Evolutionary conservation across 768 basidiomycete species (phyloP).

Genomic region (Lentinula sp.): DNA sequence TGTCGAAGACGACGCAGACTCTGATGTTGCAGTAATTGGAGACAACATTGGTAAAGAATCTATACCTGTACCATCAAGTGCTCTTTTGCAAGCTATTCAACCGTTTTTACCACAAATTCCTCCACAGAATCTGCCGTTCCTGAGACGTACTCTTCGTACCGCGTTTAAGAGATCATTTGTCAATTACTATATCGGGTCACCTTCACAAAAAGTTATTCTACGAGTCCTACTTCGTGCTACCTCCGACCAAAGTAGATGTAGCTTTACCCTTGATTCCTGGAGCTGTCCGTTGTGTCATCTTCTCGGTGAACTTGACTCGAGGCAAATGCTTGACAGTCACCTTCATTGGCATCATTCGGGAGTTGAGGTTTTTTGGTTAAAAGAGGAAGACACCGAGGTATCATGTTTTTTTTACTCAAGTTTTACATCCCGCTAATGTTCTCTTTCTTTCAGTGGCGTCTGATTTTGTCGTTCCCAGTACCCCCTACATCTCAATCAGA

Average conservation of each 20-base stretch:
- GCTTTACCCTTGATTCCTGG: slow-evolving; percentile 1
- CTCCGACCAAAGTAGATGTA: neutral
- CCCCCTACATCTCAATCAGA: neutral
- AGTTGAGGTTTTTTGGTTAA: slow-evolving; percentile 2
- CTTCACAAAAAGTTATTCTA: neutral
- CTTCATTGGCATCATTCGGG: slow-evolving; percentile 5
- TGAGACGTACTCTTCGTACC: neutral
- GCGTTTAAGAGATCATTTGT: neutral
- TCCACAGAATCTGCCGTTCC: slow-evolving; percentile 1
- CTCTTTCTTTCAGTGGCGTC: neutral
- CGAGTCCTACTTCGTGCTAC: slow-evolving; percentile 1
- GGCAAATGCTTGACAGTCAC: slow-evolving; percentile 6
- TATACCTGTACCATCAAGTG: neutral
- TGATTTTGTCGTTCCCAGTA: slow-evolving; percentile 1
- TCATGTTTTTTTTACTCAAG: neutral
- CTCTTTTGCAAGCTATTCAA: neutral
- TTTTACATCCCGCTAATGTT: neutral
- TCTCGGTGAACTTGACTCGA: slow-evolving; percentile 4
- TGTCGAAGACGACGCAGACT: neutral
- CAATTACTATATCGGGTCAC: neutral
- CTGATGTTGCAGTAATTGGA: neutral
- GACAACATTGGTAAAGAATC: neutral
- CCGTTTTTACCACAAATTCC: neutral
- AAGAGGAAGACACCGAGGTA: neutral
- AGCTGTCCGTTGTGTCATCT: slow-evolving; percentile 7